Base-by-base conservation (phyloP, 148 eudicot species). In the Limonium bicolor region DNA sequence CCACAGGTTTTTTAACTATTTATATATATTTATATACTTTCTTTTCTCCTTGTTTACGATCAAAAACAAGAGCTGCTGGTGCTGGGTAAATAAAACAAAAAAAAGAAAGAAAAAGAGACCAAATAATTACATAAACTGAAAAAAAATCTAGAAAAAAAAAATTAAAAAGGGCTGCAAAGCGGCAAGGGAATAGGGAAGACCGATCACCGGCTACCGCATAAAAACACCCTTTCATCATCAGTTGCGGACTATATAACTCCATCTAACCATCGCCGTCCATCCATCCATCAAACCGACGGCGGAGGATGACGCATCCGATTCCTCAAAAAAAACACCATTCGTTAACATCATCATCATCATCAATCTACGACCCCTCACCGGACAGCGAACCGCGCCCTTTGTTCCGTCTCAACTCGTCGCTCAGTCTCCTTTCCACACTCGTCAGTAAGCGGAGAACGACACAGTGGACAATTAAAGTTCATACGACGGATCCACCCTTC, bases 401-500 rank as follows among this genome's bases (percentile, higher is more conserved):
- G 36, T 23, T 67, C 68, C 1, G 20, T 52, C 4, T 36, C 53
- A 41, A 77, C 67, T 46, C 73, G 92, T 58, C 65, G 44, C 58
- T 33, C 29, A 28, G 57, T 50, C 24, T 22, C 1, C 0, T 20
- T 55, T 33, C 65, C 76, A 66, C 70, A 83, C 61, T 53, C 53
- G 7, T 53, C 77, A 6, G 63, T 68, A 11, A 73, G 36, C 10
- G 78, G 61, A 10, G 70, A 60, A 20, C 95, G 78, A 55, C 90
- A 84, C 11, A 84, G 57, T 0, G 95, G 95, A 48, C 94, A 84
- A 53, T 40, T 80, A 49, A 76, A 76, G 28, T 73, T 74, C 41
- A 66, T 48, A 23, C 64, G 76, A 12, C 65, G 65, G 8, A 84
- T 73, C 94, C 94, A 84, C 4, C 85, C 79, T 4, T 73, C 85